A percentile compares a stretch with the other conserved stretches of the same genome.
phyloP scores from a whole-genome alignment of 805 yeast species.

The Myxozyma neotropica region DNA sequence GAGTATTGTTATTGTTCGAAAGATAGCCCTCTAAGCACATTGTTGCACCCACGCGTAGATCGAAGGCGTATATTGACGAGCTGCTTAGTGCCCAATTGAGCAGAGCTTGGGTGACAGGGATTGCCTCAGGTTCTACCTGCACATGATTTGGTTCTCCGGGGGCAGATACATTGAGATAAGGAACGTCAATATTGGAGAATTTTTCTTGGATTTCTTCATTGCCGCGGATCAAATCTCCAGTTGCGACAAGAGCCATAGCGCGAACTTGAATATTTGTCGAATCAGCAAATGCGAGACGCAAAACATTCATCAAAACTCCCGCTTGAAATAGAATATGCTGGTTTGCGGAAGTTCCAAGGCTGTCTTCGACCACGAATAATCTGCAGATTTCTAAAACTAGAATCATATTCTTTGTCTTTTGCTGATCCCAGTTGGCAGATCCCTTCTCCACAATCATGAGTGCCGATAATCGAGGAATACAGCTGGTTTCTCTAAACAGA shows the following conservation, averaged over 20 bases:
- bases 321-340: conserved; percentile 63
- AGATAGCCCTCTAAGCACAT: conserved; percentile 69
- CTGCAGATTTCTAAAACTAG: conserved; percentile 72
- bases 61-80: conserved; percentile 83
- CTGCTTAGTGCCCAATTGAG: conserved; percentile 79
- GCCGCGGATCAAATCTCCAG: conserved; percentile 73
- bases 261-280: conserved; percentile 67
- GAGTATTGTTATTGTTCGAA: conserved; percentile 62
- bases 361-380: conserved; percentile 72
- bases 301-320: conserved; percentile 64
- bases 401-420: conserved; percentile 65
- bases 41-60: conserved; percentile 73
- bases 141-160: conserved; percentile 43
- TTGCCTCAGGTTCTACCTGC: conserved; percentile 42
- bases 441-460: conserved; percentile 54
- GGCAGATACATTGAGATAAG: conserved; percentile 77
- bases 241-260: conserved; percentile 65
- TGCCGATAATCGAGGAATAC: conserved; percentile 64
- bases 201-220: conserved; percentile 68
- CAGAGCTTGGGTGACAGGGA: conserved; percentile 75
- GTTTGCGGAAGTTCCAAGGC: conserved; percentile 60
- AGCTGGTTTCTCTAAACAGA: conserved; percentile 80
- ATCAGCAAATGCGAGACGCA: conserved; percentile 69
- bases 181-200: conserved; percentile 85
- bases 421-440: conserved; percentile 73